Evolutionary conservation across 768 basidiomycete genomes (phyloP).

Genomic region (Mrakia frigida): DNA sequence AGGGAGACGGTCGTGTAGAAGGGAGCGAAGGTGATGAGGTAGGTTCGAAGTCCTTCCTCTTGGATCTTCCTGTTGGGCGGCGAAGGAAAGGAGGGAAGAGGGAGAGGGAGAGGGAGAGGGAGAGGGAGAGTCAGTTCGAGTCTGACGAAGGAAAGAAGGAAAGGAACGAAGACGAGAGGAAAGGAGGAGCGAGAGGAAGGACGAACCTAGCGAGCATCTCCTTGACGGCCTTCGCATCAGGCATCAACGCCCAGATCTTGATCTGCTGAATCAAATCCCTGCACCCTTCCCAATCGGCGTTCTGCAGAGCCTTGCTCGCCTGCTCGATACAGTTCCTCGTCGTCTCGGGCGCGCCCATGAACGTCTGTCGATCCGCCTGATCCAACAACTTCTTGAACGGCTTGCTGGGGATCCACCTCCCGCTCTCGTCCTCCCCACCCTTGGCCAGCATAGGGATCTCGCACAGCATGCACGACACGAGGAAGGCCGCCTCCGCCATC

Average conservation of each 20-base stretch:
- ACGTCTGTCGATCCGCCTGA: conserved; percentile 94
- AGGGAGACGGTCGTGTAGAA: conserved; percentile 89
- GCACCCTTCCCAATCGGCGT: conserved; percentile 95
- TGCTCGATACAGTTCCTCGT: conserved; percentile 99
- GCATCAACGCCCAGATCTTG: conserved; percentile 97
- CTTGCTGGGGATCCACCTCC: conserved; percentile 89
- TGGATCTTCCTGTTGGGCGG: conserved; percentile 97
- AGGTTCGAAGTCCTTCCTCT: conserved; percentile 93
- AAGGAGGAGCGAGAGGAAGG: not conserved
- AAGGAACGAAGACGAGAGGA: no score
- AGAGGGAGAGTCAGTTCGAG: conserved; percentile 12
- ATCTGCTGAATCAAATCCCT: conserved; percentile 88
- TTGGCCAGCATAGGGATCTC: conserved; percentile 93
- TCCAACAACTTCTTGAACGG: conserved; percentile 92
- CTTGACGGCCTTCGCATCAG: conserved; percentile 77
- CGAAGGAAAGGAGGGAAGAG: no score
- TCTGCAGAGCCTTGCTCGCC: conserved; percentile 90
- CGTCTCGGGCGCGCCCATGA: conserved; percentile 97
- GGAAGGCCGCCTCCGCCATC: conserved; percentile 91
- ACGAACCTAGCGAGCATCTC: conserved; percentile 85
- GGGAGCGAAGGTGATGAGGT: conserved; percentile 94
- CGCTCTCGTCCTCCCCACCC: conserved; percentile 88
- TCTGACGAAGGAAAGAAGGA: not conserved
- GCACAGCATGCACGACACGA: conserved; percentile 97
- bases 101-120: conserved; percentile 5